A percentile compares a stretch with the other conserved stretches of the same genome.
These are phyloP conservation scores for Penicillium angulare DNA, from an alignment of 495 filamentous ascomycete genomes.

Conservation along the genomic window DNA sequence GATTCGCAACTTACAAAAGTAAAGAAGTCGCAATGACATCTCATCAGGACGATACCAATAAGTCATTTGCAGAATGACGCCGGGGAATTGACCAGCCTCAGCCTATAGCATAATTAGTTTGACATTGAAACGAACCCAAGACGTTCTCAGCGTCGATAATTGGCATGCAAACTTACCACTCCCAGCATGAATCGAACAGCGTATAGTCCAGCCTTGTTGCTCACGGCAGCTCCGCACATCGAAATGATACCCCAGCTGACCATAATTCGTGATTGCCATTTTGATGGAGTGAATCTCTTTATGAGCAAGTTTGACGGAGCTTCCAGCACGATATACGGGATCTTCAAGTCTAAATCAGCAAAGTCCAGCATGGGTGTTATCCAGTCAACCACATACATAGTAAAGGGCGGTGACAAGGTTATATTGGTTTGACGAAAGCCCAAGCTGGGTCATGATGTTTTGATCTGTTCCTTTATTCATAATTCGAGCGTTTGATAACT, in stretches of 20 bases:
- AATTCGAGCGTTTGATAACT: slow-evolving; percentile 43
- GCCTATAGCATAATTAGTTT: slow-evolving; percentile 2
- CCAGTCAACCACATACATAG: too few relatives aligned
- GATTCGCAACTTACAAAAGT: slow-evolving; percentile 18
- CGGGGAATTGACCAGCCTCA: slow-evolving; percentile 40
- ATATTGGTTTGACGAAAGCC: slow-evolving; percentile 27
- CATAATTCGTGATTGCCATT: slow-evolving; percentile 38
- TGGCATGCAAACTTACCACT: slow-evolving; percentile 7
- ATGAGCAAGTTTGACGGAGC: slow-evolving; percentile 37
- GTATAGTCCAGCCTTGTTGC: slow-evolving; percentile 29
- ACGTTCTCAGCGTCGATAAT: not conserved
- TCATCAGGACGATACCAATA: slow-evolving; percentile 41
- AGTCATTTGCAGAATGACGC: slow-evolving; percentile 33
- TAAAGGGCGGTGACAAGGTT: slow-evolving; percentile 29
- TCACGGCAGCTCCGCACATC: slow-evolving; percentile 33
- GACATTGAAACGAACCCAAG: too few relatives aligned
- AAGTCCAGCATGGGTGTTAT: not conserved
- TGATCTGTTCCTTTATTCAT: slow-evolving; percentile 32
- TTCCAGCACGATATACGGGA: slow-evolving; percentile 46
- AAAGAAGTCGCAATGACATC: slow-evolving; percentile 25
- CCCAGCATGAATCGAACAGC: slow-evolving; percentile 36
- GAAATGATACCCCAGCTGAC: slow-evolving; percentile 35
- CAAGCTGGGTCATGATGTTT: slow-evolving; percentile 44
- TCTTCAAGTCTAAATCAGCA: slow-evolving; percentile 19
- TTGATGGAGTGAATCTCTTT: slow-evolving; percentile 30